A percentile compares a stretch with the other conserved stretches of the same genome.
Evolutionary conservation across 2,329 filamentous ascomycete species (phyloP).

Genomic region (Calonectria hongkongensis): DNA sequence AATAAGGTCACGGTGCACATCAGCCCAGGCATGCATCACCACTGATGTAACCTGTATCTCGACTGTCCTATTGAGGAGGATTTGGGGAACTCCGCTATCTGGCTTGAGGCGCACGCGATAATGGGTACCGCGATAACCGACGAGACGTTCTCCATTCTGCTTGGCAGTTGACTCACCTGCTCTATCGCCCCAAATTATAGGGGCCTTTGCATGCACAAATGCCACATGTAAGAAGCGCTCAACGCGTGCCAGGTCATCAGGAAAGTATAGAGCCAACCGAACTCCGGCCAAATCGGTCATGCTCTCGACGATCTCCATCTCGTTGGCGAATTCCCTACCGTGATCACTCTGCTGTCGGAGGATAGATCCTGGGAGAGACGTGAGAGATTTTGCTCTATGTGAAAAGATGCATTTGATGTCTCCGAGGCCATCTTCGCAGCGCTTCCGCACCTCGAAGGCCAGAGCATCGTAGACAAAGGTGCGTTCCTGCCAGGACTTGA

Average conservation of each 20-base stretch:
- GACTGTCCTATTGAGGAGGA: conserved; percentile 2
- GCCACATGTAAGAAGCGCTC: not conserved
- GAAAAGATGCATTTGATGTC: conserved; percentile 19
- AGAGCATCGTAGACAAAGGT: conserved; percentile 8
- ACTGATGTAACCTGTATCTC: conserved; percentile 18
- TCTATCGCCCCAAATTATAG: not conserved
- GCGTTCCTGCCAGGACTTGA: conserved; percentile 11
- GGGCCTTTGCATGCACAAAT: not conserved
- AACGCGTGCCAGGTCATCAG: conserved; percentile 9
- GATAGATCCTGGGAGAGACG: not conserved
- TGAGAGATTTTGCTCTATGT: not conserved
- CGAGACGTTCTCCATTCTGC: not conserved
- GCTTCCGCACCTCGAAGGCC: not conserved
- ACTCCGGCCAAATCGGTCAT: conserved; percentile 12
- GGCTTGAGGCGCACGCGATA: conserved; percentile 15
- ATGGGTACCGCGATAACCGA: not conserved
- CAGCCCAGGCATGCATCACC: conserved; percentile 11
- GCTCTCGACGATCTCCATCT: not conserved
- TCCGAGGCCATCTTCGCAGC: conserved; percentile 8
- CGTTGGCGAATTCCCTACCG: not conserved
- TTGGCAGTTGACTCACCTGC: not conserved
- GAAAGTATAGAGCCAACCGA: conserved; percentile 7
- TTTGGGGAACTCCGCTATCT: conserved; percentile 1
- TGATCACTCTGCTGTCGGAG: not conserved
- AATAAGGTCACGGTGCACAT: not conserved